phyloP scores from a whole-genome alignment of 2,329 filamentous ascomycete genomes.

The Chaetomium sp. region DNA sequence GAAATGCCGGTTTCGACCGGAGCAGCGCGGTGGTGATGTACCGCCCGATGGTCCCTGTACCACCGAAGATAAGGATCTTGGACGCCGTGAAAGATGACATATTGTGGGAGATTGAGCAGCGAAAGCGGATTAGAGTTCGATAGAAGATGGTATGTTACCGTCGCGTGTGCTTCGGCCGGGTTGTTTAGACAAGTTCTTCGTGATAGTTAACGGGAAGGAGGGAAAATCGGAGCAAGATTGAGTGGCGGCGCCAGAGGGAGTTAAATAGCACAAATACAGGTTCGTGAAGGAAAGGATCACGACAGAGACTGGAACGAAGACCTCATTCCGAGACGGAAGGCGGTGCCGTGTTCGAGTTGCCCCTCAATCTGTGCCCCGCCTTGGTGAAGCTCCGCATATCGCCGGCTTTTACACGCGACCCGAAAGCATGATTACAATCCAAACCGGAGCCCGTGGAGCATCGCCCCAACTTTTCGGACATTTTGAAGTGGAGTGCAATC shows the following conservation, averaged over 20 bases:
- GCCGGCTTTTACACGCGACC: not conserved
- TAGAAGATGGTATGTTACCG: not conserved
- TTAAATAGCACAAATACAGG: not conserved
- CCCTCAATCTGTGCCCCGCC: constrained; percentile 15
- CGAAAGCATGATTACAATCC: not conserved
- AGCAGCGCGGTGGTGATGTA: constrained; percentile 36
- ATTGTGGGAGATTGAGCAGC: no score
- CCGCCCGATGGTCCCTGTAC: constrained; percentile 36
- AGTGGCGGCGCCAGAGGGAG: not conserved
- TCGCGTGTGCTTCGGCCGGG: no score
- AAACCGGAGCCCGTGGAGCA: not conserved
- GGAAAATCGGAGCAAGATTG: not conserved
- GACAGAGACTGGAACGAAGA: not conserved
- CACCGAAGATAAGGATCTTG: constrained; percentile 33
- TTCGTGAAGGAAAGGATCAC: not conserved
- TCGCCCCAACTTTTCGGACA: no score
- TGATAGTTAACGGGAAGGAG: not conserved
- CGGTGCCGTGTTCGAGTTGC: constrained; percentile 7
- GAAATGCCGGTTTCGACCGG: constrained; percentile 30
- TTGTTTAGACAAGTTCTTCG: no score
- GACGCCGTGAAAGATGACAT: constrained; percentile 22
- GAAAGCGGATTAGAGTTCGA: no score
- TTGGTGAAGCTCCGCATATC: not conserved
- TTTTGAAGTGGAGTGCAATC: no score
- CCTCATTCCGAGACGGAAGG: constrained; percentile 2